Evolutionary conservation across 805 yeast genomes (phyloP).

Genomic region (Ogataea pilisensis): DNA sequence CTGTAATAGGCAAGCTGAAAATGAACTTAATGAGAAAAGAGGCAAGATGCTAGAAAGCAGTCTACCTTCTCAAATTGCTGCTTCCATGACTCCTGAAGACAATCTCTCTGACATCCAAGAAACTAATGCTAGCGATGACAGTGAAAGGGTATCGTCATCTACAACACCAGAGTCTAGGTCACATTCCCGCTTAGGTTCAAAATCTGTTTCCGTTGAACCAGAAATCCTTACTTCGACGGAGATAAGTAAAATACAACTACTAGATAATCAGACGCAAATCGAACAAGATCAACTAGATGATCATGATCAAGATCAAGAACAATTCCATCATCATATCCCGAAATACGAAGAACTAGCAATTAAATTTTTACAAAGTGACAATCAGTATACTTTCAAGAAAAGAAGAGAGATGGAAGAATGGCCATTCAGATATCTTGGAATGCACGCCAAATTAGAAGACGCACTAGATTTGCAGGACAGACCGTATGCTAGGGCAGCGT

Average conservation of each 20-base stretch:
- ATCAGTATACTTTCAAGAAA: constrained; percentile 35
- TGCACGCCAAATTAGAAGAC: constrained; percentile 70
- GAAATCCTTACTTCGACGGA: no score
- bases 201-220: background rate
- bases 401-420: constrained; percentile 66
- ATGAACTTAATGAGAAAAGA: constrained; percentile 33
- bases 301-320: background rate
- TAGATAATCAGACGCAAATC: background rate
- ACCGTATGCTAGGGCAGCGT: constrained; percentile 76
- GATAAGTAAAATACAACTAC: background rate
- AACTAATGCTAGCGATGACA: background rate
- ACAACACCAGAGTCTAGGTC: background rate
- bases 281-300: no score
- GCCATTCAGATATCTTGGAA: constrained; percentile 77
- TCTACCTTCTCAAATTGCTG: constrained; percentile 24
- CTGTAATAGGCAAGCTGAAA: constrained; percentile 61
- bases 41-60: constrained; percentile 32
- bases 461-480: constrained; percentile 73
- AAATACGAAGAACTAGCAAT: constrained; percentile 55
- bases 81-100: constrained; percentile 6
- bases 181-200: background rate
- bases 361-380: constrained; percentile 47
- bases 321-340: constrained; percentile 32
- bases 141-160: background rate
- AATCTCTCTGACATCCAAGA: background rate